Base-by-base conservation (phyloP, 2,329 filamentous ascomycete genomes). In the Aspergillaceae sp. region DNA sequence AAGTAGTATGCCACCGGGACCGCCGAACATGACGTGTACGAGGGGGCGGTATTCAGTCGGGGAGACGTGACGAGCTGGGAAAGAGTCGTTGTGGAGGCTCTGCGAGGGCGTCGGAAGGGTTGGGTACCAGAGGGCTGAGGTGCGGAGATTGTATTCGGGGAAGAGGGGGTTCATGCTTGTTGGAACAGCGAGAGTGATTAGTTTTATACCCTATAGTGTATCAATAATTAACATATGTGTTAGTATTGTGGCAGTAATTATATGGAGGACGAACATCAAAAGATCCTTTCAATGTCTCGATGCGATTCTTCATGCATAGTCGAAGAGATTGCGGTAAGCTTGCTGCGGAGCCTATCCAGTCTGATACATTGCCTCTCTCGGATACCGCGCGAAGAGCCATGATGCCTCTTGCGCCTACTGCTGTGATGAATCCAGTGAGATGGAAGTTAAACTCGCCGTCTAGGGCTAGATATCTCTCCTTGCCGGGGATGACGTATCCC, bases 91-190 rank as follows among this genome's bases (percentile, higher is more conserved):
- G 32, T 56, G 47, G 19, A 56, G 44, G 32, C 41, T 28, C 19
- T 46, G 43, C 27, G 48, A 38, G n/a, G 47, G 34, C 4, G 48
- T 34, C 28, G 52, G 55, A 8, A 53, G 36, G 35, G 40, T 35
- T 30, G 55, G 55, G 41, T 56, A 57, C 55, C 55, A 57, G 33
- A 57, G 45, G 11, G 47, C 53, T 6, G 46, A 50, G 32, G 49
- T 50, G n/a, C 48, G 49, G 9, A 53, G 43, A 8, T 40, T 29
- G 52, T 36, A 27, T 48, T 47, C 34, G 9, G 43, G 41, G 8
- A 47, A 46, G 28, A 49, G 44, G n/a, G 52, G 44, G 29, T 51
- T 44, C 29, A 40, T 29, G 19, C n/a, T 35, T 9, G 45, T 26
- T 36, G 51, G 51, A 19, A 57, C 52, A 5, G 53, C 47, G 29